phyloP scores from a whole-genome alignment of 1,284 basidiomycete species.

The Cryptococcus sp. region DNA sequence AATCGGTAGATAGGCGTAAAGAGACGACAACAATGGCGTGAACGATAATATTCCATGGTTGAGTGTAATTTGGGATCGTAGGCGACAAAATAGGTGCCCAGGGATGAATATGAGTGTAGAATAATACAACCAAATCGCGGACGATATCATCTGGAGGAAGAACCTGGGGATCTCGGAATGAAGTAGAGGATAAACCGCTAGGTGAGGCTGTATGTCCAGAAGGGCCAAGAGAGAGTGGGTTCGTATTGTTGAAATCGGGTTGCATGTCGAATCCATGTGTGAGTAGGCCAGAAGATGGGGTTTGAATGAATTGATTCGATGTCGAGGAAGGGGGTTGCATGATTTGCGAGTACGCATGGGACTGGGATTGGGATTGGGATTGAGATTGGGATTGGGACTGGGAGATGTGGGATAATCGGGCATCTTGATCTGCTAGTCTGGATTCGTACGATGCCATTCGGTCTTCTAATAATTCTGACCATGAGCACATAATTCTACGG shows the following conservation, averaged over 20 bases:
- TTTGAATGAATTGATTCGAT: background rate
- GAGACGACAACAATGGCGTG: conserved; percentile 48
- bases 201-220: conserved; percentile 19
- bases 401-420: conserved; percentile 20
- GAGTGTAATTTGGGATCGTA: conserved; percentile 16
- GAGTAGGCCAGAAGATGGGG: background rate
- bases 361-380: background rate
- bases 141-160: conserved; percentile 46
- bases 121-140: conserved; percentile 39
- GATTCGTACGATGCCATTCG: conserved; percentile 29
- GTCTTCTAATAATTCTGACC: conserved; percentile 36
- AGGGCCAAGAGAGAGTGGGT: conserved; percentile 3
- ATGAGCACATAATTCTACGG: background rate
- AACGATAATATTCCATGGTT: conserved; percentile 44
- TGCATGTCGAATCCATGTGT: background rate
- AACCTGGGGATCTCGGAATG: conserved; percentile 39
- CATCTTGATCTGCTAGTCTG: conserved; percentile 32
- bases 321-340: background rate
- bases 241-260: background rate
- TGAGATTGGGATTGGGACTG: conserved; percentile 9
- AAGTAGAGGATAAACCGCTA: conserved; percentile 19
- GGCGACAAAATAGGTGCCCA: conserved; percentile 47
- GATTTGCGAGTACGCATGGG: background rate
- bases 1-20: conserved; percentile 39
- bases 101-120: conserved; percentile 41